Percentiles rank a stretch among this genome's conserved stretches.
These are phyloP conservation scores for Patellifolia procumbens DNA, from an alignment of 179 eudicot genomes.

Conservation along the genomic window DNA sequence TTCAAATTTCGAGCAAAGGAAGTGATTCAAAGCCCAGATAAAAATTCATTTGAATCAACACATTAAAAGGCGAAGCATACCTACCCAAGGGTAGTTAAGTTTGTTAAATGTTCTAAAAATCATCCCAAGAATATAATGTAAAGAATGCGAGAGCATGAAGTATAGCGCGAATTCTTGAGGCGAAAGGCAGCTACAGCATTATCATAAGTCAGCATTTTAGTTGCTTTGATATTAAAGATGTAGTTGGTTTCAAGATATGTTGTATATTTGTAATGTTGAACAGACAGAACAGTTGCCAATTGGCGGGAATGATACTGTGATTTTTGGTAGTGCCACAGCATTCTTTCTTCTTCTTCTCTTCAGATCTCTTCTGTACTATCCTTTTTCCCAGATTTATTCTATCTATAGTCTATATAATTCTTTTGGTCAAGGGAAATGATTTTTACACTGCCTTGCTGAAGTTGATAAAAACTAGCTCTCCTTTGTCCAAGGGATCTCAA, in stretches of 20 bases:
- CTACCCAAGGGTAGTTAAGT: background rate
- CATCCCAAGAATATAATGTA: constrained; percentile 10
- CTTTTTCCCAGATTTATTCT: background rate
- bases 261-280: constrained; percentile 43
- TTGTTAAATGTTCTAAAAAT: constrained; percentile 1
- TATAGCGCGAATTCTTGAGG: constrained; percentile 10
- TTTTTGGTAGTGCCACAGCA: constrained; percentile 45
- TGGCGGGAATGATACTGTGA: constrained; percentile 38
- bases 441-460: too few relatives aligned
- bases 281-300: constrained; percentile 31
- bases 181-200: constrained; percentile 14
- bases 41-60: constrained; percentile 1
- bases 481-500: too few relatives aligned
- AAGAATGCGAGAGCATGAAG: constrained; percentile 8
- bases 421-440: too few relatives aligned
- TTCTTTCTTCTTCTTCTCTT: constrained; percentile 28
- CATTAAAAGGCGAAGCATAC: constrained; percentile 12
- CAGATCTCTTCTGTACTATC: constrained; percentile 1
- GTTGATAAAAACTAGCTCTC: too few relatives aligned
- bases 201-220: background rate
- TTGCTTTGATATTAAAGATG: constrained; percentile 24
- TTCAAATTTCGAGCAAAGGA: constrained; percentile 91
- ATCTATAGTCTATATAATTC: too few relatives aligned
- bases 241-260: constrained; percentile 28
- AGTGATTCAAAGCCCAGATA: constrained; percentile 73